Evolutionary conservation across 2,329 filamentous ascomycete species (phyloP).

Genomic region (Cladosporium sp.): DNA sequence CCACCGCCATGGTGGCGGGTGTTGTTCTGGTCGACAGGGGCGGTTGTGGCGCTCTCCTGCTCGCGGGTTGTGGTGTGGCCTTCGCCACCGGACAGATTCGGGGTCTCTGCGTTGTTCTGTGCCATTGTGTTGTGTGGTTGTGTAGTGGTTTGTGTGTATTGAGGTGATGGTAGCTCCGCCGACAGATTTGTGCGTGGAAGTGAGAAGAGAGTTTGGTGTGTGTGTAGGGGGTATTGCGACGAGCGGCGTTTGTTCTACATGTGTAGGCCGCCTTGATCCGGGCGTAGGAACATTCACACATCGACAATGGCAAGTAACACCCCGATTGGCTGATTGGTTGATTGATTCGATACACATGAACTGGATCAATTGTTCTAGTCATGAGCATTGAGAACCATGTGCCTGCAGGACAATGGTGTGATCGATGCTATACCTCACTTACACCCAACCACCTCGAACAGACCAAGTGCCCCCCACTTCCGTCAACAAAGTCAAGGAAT

Average conservation of each 20-base stretch:
- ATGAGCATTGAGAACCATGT: not conserved
- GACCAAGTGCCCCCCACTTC: not conserved
- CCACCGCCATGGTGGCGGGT: not conserved
- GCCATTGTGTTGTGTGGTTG: not conserved
- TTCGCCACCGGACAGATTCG: not conserved
- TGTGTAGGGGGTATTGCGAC: not conserved
- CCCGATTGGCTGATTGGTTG: not conserved
- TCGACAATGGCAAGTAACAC: not conserved
- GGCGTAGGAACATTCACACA: not conserved
- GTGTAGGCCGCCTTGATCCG: not conserved
- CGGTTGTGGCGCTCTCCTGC: not conserved
- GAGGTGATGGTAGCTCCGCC: not conserved
- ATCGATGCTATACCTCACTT: not conserved
- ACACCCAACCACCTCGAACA: not conserved
- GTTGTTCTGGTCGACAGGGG: not conserved
- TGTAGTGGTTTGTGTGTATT: not conserved
- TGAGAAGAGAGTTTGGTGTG: not conserved
- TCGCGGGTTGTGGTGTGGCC: not conserved
- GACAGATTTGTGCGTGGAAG: not conserved
- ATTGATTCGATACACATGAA: not conserved
- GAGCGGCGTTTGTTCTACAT: not conserved
- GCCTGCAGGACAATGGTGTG: not conserved
- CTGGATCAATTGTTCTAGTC: not conserved
- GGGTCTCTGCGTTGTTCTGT: not conserved
- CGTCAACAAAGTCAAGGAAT: not conserved